Evolutionary conservation across 805 yeast species (phyloP).

Genomic region (Teunomyces funiuensis): DNA sequence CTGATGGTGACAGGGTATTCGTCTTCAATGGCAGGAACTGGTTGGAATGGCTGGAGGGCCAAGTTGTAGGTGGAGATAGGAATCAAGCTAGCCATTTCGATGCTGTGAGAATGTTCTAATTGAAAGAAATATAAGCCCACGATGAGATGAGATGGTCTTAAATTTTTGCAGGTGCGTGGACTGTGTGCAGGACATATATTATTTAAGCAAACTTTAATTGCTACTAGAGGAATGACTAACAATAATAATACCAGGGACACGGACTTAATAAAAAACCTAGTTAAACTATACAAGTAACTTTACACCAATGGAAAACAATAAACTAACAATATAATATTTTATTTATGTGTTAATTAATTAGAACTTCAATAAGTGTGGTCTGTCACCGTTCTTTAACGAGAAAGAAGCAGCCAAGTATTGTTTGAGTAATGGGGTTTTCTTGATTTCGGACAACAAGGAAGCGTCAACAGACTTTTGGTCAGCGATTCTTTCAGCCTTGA

Average conservation of each 20-base stretch:
- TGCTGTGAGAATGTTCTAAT: slow-evolving; percentile 11
- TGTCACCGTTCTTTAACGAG: slow-evolving; percentile 98
- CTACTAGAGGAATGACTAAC: too few species aligned
- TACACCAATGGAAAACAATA: slow-evolving; percentile 1
- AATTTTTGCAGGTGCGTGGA: slow-evolving; percentile 1
- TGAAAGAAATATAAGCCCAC: slow-evolving; percentile 8
- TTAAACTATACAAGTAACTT: slow-evolving; percentile 2
- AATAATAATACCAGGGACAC: too few species aligned
- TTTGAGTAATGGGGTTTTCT: slow-evolving; percentile 95
- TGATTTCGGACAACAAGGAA: slow-evolving; percentile 88
- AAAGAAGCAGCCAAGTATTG: slow-evolving; percentile 94
- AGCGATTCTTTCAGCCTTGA: slow-evolving; percentile 90
- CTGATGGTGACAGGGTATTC: slow-evolving; percentile 89
- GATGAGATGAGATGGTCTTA: slow-evolving; percentile 16
- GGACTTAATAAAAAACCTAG: slow-evolving; percentile 1
- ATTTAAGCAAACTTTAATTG: neutral
- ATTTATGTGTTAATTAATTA: slow-evolving; percentile 40
- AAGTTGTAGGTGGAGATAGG: slow-evolving; percentile 88
- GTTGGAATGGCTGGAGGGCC: slow-evolving; percentile 82
- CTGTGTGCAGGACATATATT: slow-evolving; percentile 5
- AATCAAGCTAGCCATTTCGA: slow-evolving; percentile 63
- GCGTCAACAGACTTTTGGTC: slow-evolving; percentile 97
- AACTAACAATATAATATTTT: slow-evolving; percentile 5
- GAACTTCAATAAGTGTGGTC: slow-evolving; percentile 96
- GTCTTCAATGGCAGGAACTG: slow-evolving; percentile 81